These are phyloP conservation scores for Tolypocladium paradoxum DNA, from an alignment of 2,329 filamentous ascomycete genomes.

Conservation along the genomic window DNA sequence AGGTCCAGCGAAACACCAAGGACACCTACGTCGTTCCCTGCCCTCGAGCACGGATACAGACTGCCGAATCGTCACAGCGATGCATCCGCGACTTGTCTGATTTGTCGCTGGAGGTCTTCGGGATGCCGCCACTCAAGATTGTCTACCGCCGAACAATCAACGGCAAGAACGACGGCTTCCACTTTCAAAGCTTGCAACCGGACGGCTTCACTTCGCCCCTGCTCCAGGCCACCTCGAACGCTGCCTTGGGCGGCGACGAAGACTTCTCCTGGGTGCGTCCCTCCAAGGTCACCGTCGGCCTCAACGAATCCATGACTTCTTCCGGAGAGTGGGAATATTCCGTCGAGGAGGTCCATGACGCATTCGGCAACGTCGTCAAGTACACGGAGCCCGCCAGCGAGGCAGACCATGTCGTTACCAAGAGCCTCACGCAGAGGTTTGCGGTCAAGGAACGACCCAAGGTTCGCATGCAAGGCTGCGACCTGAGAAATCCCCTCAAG, in stretches of 20 bases:
- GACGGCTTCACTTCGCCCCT: conserved; percentile 75
- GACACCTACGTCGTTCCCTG: conserved; percentile 81
- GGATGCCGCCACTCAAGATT: conserved; percentile 83
- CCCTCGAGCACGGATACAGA: conserved; percentile 65
- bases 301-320: conserved; percentile 80
- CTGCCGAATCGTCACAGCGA: conserved; percentile 50
- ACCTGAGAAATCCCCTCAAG: conserved; percentile 68
- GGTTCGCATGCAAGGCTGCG: conserved; percentile 62
- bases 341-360: conserved; percentile 86
- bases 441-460: conserved; percentile 78
- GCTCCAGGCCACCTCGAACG: conserved; percentile 46
- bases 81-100: conserved; percentile 86
- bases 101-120: conserved; percentile 70
- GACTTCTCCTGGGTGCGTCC: conserved; percentile 74
- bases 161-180: conserved; percentile 69
- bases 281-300: conserved; percentile 63
- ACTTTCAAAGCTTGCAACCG: conserved; percentile 88
- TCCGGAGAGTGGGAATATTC: conserved; percentile 81
- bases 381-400: conserved; percentile 61
- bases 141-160: conserved; percentile 87
- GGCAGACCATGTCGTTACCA: conserved; percentile 49
- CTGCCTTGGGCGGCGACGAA: conserved; percentile 51
- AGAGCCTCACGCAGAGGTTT: conserved; percentile 65
- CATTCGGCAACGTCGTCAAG: conserved; percentile 72
- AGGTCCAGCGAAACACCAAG: conserved; percentile 66